A percentile compares a stretch with the other conserved stretches of the same genome.
Evolutionary conservation across 108 stramenopile genomes (phyloP).

Genomic region (Heterococcus sp.): DNA sequence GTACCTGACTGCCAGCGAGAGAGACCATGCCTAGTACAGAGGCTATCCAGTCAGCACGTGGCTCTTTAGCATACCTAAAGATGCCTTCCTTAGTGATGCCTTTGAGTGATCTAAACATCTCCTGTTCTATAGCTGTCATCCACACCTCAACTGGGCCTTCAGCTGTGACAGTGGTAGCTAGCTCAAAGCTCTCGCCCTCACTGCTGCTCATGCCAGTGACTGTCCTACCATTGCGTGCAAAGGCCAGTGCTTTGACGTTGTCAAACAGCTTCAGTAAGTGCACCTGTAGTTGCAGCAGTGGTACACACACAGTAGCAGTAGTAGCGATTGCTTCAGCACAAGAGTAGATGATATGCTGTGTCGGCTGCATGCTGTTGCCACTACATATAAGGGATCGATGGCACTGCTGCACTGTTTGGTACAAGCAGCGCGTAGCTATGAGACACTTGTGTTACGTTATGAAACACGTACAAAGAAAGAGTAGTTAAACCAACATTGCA

Average conservation of each 20-base stretch:
- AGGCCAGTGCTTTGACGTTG: conserved; percentile 62
- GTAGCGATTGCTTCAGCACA: too few species aligned
- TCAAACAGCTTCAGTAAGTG: conserved; percentile 71
- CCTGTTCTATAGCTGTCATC: conserved; percentile 64
- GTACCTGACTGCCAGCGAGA: conserved; percentile 64
- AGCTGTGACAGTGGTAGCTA: conserved; percentile 37
- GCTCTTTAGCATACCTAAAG: conserved; percentile 58
- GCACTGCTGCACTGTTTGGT: too few species aligned
- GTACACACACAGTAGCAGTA: too few species aligned
- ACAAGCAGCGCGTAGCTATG: too few species aligned
- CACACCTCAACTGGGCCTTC: conserved; percentile 70
- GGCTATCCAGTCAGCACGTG: conserved; percentile 60
- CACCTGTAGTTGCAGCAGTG: too few species aligned
- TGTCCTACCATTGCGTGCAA: conserved; percentile 53
- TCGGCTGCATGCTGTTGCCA: too few species aligned
- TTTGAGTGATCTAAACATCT: conserved; percentile 56
- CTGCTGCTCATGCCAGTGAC: conserved; percentile 57
- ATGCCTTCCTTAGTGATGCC: conserved; percentile 66
- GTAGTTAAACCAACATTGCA: too few species aligned
- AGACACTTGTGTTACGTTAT: too few species aligned
- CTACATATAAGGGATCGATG: too few species aligned
- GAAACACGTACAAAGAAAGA: too few species aligned
- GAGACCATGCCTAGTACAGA: conserved; percentile 63
- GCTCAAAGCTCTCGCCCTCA: conserved; percentile 62
- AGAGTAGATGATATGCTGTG: too few species aligned